These are phyloP conservation scores for Tylopilus sp. DNA, from an alignment of 768 basidiomycete genomes.

Conservation along the genomic window DNA sequence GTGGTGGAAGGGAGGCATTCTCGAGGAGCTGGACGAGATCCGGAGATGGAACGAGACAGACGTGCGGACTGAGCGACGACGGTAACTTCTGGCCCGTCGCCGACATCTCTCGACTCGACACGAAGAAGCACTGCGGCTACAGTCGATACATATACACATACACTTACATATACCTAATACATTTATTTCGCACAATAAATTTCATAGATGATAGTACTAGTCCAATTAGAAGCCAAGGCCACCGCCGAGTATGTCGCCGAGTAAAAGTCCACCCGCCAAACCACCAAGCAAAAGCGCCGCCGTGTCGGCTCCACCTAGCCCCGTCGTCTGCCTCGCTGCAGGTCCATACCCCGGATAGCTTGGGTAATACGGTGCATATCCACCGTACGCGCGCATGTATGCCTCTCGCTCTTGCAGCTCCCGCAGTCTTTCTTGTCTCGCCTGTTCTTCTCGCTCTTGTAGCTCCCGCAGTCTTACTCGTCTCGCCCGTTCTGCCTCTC, in stretches of 20 bases:
- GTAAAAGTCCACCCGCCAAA: conserved; percentile 46
- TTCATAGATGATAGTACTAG: conserved; percentile 2
- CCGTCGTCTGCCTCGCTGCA: background rate
- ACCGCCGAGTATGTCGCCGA: conserved; percentile 46
- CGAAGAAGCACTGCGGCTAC: no score
- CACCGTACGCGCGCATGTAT: conserved; percentile 33
- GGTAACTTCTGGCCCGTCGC: conserved; percentile 41
- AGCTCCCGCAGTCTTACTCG: conserved; percentile 18
- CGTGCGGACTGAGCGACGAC: conserved; percentile 75
- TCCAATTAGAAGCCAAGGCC: conserved; percentile 19
- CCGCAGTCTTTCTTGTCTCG: conserved; percentile 17
- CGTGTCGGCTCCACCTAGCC: conserved; percentile 5
- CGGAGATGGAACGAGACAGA: conserved; percentile 67
- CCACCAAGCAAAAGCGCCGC: conserved; percentile 36
- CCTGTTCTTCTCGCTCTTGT: conserved; percentile 28
- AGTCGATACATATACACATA: no score
- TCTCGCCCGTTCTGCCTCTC: conserved; percentile 17
- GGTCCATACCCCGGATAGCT: conserved; percentile 9
- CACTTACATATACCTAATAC: no score
- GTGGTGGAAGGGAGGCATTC: conserved; percentile 57
- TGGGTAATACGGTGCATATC: conserved; percentile 30
- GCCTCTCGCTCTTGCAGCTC: conserved; percentile 31
- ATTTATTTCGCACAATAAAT: background rate
- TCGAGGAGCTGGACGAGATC: conserved; percentile 64
- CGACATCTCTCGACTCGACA: conserved; percentile 34